phyloP scores from a whole-genome alignment of 768 basidiomycete genomes.

The Crucibulum laeve region DNA sequence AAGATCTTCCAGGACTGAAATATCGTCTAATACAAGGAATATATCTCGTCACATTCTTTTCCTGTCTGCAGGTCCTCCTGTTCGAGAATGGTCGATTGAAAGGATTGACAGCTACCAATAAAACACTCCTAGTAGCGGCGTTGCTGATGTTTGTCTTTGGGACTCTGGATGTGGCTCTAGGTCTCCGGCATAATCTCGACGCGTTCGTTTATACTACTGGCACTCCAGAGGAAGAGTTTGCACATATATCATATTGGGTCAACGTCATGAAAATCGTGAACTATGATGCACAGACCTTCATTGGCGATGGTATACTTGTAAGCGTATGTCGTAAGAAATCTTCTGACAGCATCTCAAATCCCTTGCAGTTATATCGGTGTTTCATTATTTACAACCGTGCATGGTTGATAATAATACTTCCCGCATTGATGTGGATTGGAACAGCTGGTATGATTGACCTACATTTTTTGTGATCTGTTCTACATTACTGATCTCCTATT shows the following conservation, averaged over 20 bases:
- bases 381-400: conserved; percentile 13
- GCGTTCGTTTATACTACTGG: conserved; percentile 21
- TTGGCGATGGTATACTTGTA: conserved; percentile 24
- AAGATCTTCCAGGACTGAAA: neutral
- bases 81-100: conserved; percentile 10
- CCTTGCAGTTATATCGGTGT: conserved; percentile 14
- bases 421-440: conserved; percentile 13
- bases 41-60: conserved; percentile 13
- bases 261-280: conserved; percentile 23
- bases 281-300: conserved; percentile 20
- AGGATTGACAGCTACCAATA: conserved; percentile 8
- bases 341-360: neutral
- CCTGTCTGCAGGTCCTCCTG: conserved; percentile 17
- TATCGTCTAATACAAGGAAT: conserved; percentile 9
- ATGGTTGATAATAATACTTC: conserved; percentile 10
- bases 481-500: neutral
- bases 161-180: conserved; percentile 22
- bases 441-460: conserved; percentile 9
- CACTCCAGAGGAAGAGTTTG: conserved; percentile 16
- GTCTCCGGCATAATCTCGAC: conserved; percentile 20
- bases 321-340: neutral
- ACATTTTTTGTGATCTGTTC: neutral
- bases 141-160: conserved; percentile 19
- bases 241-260: conserved; percentile 17
- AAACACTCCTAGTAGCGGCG: conserved; percentile 16